Conservation (phyloP, 768 basidiomycete species). For the Suillus lakei region DNA sequence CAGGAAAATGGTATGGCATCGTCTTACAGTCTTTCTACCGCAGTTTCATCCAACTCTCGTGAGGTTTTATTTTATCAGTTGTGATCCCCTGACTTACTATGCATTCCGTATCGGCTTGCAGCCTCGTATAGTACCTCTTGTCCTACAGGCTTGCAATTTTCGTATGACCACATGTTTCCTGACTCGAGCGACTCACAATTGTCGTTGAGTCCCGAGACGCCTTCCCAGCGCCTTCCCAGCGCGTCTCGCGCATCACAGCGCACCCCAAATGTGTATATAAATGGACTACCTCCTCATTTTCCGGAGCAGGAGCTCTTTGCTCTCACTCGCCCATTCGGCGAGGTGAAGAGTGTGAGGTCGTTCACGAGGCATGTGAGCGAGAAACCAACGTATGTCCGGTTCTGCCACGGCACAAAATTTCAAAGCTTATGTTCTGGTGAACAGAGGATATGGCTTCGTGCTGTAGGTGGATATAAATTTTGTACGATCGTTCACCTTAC, state of each 20-base stretch:
- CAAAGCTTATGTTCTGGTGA: slow-evolving; percentile 18
- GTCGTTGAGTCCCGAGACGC: slow-evolving; percentile 18
- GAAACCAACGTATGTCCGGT: slow-evolving; percentile 51
- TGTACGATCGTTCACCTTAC: slow-evolving; percentile 9
- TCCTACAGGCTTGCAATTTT: slow-evolving; percentile 16
- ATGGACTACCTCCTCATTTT: slow-evolving; percentile 83
- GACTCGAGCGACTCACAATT: slow-evolving; percentile 18
- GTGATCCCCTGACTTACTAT: slow-evolving; percentile 11
- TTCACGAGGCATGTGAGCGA: slow-evolving; percentile 86
- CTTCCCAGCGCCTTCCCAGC: slow-evolving; percentile 17
- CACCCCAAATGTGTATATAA: slow-evolving; percentile 87
- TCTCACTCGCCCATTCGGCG: slow-evolving; percentile 73
- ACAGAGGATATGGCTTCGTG: slow-evolving; percentile 79
- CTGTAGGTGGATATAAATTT: slow-evolving; percentile 52
- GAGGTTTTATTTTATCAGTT: slow-evolving; percentile 1
- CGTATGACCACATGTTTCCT: slow-evolving; percentile 16
- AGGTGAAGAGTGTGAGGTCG: slow-evolving; percentile 77
- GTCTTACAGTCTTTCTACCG: slow-evolving; percentile 9
- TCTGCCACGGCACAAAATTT: slow-evolving; percentile 15
- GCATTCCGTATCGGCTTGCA: slow-evolving; percentile 4
- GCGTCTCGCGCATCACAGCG: slow-evolving; percentile 19
- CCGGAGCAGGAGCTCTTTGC: slow-evolving; percentile 80
- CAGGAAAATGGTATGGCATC: slow-evolving; percentile 20
- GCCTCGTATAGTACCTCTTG: slow-evolving; percentile 32
- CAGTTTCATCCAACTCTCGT: slow-evolving; percentile 31